phyloP scores from a whole-genome alignment of 805 yeast genomes.

The Lachancea thermotolerans region DNA sequence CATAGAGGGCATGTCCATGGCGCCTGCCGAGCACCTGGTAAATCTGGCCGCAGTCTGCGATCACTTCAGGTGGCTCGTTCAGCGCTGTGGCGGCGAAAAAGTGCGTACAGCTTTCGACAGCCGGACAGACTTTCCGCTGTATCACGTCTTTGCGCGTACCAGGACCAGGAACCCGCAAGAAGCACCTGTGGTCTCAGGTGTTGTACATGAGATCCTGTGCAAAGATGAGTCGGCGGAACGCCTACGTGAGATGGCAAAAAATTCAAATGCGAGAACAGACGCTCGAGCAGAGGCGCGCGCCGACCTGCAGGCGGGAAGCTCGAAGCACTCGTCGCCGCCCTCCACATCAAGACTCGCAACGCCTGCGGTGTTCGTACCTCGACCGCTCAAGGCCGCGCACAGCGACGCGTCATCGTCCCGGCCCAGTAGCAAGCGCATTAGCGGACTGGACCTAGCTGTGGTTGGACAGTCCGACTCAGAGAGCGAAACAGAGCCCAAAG shows the following conservation, averaged over 20 bases:
- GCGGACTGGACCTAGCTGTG: conserved; percentile 7
- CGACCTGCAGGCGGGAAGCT: background rate
- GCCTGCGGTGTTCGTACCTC: conserved; percentile 14
- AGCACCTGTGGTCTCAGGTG: background rate
- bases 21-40: conserved; percentile 1
- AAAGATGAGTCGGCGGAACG: background rate
- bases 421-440: conserved; percentile 7
- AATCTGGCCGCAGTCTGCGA: conserved; percentile 3
- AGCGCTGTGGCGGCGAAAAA: background rate
- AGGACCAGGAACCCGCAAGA: conserved; percentile 4
- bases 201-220: conserved; percentile 1
- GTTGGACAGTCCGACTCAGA: background rate
- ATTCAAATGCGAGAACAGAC: background rate
- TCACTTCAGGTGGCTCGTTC: conserved; percentile 5
- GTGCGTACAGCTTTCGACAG: background rate
- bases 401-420: conserved; percentile 5
- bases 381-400: conserved; percentile 20
- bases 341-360: background rate
- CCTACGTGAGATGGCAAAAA: background rate
- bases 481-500: background rate
- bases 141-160: conserved; percentile 6
- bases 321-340: background rate
- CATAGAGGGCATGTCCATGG: background rate
- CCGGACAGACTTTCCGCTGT: conserved; percentile 5
- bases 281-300: background rate